Conservation (phyloP, 2,329 filamentous ascomycete species). For the Anthostomella pinea region DNA sequence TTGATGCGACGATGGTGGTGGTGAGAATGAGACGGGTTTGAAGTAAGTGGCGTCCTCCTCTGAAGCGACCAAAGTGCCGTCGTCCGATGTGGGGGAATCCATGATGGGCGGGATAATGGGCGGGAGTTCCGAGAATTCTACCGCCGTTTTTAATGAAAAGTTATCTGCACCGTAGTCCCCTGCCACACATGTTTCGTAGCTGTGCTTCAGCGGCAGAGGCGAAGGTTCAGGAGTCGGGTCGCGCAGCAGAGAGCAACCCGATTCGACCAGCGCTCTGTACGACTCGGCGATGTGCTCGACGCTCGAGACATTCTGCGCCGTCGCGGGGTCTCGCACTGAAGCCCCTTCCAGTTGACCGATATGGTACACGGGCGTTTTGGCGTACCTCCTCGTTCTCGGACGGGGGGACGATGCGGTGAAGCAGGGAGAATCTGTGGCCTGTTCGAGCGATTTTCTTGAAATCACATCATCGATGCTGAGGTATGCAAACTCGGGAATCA, state of each 20-base stretch:
- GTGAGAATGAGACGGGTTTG: slow-evolving; percentile 42
- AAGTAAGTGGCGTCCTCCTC: slow-evolving; percentile 48
- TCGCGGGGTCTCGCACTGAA: slow-evolving; percentile 20
- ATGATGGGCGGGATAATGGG: slow-evolving; percentile 4
- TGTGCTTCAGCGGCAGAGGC: slow-evolving; percentile 11
- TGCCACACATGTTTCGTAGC: background rate
- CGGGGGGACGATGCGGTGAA: slow-evolving; percentile 20
- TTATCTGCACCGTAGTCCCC: background rate
- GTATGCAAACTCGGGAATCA: slow-evolving; percentile 34
- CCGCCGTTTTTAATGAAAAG: slow-evolving; percentile 11
- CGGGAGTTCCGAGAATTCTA: slow-evolving; percentile 14
- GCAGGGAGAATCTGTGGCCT: slow-evolving; percentile 16
- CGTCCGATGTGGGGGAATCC: slow-evolving; percentile 40
- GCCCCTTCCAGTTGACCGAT: slow-evolving; percentile 48
- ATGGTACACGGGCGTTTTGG: slow-evolving; percentile 49
- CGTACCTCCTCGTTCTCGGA: slow-evolving; percentile 41
- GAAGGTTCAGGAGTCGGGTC: slow-evolving; percentile 27
- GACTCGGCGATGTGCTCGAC: slow-evolving; percentile 51
- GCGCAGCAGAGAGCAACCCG: slow-evolving; percentile 33
- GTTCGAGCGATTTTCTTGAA: slow-evolving; percentile 18
- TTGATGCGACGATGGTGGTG: slow-evolving; percentile 32
- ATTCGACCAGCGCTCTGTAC: slow-evolving; percentile 46
- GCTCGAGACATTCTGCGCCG: slow-evolving; percentile 37
- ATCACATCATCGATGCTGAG: slow-evolving; percentile 30
- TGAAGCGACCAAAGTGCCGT: slow-evolving; percentile 44